phyloP scores from a whole-genome alignment of 139 green algal genomes.

The Chlamydomonas incerta region DNA sequence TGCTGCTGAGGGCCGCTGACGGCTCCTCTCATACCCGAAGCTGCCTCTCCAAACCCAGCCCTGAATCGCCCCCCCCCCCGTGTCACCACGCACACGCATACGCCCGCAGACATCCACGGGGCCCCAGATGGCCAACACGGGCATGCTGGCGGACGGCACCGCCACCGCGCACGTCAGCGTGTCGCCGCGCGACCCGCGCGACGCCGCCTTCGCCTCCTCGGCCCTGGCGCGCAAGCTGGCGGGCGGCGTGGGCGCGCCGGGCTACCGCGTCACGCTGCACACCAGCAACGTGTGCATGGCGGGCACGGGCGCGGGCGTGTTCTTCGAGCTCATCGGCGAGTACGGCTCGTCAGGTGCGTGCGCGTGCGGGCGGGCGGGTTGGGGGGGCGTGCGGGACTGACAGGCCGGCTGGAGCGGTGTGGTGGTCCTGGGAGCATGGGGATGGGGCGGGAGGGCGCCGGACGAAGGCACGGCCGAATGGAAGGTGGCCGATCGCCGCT shows the following conservation, averaged over 20 bases:
- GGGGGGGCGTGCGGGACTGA: no score
- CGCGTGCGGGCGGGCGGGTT: no score
- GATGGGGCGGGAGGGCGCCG: no score
- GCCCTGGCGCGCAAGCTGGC: slow-evolving; percentile 51
- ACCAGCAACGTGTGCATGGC: slow-evolving; percentile 61
- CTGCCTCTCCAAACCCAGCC: no score
- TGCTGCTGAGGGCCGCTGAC: no score
- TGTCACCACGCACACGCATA: no score
- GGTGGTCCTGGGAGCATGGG: no score
- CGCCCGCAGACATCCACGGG: neutral
- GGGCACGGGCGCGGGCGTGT: slow-evolving; percentile 63
- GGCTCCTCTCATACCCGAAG: neutral
- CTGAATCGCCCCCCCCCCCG: neutral
- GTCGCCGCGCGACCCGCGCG: slow-evolving; percentile 1
- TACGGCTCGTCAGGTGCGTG: slow-evolving; percentile 62
- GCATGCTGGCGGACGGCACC: slow-evolving; percentile 27
- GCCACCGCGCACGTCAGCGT: slow-evolving; percentile 35
- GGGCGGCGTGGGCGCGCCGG: slow-evolving; percentile 45
- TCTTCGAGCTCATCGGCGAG: slow-evolving; percentile 82
- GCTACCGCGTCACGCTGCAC: slow-evolving; percentile 69
- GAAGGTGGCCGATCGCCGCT: no score
- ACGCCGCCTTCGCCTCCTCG: neutral
- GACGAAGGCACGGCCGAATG: no score
- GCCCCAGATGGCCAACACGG: neutral
- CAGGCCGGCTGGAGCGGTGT: no score